phyloP scores from a whole-genome alignment of 2,329 filamentous ascomycete species.

The Verticillium isaacii region DNA sequence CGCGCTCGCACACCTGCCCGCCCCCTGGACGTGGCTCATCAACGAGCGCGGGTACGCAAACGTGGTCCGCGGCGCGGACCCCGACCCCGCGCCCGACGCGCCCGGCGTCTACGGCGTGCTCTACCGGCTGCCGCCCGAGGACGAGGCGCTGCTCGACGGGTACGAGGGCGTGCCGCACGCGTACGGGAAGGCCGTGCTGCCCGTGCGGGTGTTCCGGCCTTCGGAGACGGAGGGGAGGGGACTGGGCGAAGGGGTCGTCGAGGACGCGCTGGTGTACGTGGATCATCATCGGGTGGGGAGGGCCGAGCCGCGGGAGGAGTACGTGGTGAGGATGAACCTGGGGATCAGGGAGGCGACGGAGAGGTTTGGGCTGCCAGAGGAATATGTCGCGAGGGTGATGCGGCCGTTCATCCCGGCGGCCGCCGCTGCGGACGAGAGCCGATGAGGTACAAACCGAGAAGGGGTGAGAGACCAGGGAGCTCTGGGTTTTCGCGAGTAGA shows the following conservation, averaged over 20 bases:
- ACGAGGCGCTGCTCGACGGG: constrained; percentile 47
- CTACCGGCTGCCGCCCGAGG: constrained; percentile 43
- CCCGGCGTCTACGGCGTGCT: constrained; percentile 52
- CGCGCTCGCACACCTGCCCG: constrained; percentile 50
- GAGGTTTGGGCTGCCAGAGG: constrained; percentile 46
- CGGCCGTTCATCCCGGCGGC: constrained; percentile 32
- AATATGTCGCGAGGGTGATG: constrained; percentile 51
- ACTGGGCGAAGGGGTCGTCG: constrained; percentile 7
- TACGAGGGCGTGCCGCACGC: constrained; percentile 60
- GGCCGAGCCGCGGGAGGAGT: constrained; percentile 48
- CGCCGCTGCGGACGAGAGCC: background rate
- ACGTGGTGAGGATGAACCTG: constrained; percentile 58
- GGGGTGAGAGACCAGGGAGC: background rate
- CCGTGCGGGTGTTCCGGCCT: constrained; percentile 29
- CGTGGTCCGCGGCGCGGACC: constrained; percentile 37
- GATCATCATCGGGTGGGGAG: constrained; percentile 36
- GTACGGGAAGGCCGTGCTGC: constrained; percentile 51
- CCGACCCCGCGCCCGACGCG: constrained; percentile 6
- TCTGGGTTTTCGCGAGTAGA: background rate
- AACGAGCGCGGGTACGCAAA: constrained; percentile 65
- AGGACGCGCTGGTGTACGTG: constrained; percentile 51
- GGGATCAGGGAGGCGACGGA: constrained; percentile 55
- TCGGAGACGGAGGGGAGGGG: constrained; percentile 10
- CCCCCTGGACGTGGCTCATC: constrained; percentile 60
- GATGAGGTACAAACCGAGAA: background rate